Base-by-base conservation (phyloP, 257 asterid genomes). In the Fraxinus anomala region DNA sequence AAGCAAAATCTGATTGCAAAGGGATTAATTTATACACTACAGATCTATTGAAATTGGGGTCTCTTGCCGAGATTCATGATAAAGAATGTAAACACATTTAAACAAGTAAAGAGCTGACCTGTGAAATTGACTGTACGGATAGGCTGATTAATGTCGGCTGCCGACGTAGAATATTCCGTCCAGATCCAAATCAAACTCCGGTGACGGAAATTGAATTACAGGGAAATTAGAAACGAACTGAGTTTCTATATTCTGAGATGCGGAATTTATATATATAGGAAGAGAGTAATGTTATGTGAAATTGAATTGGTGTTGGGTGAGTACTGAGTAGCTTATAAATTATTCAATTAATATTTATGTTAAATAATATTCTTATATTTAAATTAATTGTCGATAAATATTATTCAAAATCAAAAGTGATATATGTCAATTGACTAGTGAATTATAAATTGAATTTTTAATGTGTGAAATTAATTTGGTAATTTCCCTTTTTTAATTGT, bases 41-140 rank as follows among this genome's bases (percentile, higher is more conserved):
- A 3, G 84, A 82, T 75, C 79, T 36, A 80, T 39, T 74, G 11
- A 75, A 69, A 71, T 77, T 71, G 68, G 63, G 80, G 63, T 72
- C 84, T 74, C 40, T 72, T 31, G 21, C 30, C 16, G 76, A 44
- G 66, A 73, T 39, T 77, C 80, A 72, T 30, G 66, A 39, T 31
- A 79, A 70, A 37, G 19, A 63, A 63, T 63, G 36, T 63, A 3
- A 3, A n/a, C 6, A 24, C 33, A 26, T 59, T 21, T 23, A 74
- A 69, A 77, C 78, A 36, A 66, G 40, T 12, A 65, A 70, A 79
- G 40, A 70, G 28, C 66, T 63, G 69, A 63, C 69, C 69, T 63
- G 19, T 23, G 2, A 21, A 24, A 63, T 63, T 63, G 69, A 63
- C 26, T 63, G 69, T 2, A 11, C 3, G 26, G 17, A 63, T 63